Evolutionary conservation across 441 rosid genomes (phyloP).

Genomic region (Rhodomyrtus psidioides): DNA sequence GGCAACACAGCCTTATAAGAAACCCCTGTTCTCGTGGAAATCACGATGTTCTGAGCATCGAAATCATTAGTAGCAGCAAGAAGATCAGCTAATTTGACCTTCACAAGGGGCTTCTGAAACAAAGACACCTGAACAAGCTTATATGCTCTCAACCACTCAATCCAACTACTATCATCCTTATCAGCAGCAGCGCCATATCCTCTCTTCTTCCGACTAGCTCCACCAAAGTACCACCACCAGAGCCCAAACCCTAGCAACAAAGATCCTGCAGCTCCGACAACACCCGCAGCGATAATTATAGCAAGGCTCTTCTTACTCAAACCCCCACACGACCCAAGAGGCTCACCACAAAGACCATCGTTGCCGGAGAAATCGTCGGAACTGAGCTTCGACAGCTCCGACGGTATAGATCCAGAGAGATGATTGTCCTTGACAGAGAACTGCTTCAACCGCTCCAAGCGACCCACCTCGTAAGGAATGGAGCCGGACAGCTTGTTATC

Average conservation of each 20-base stretch:
- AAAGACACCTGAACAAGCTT: slow-evolving; percentile 57
- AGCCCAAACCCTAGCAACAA: slow-evolving; percentile 33
- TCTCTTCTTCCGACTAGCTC: slow-evolving; percentile 22
- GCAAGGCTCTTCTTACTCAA: slow-evolving; percentile 38
- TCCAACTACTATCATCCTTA: slow-evolving; percentile 48
- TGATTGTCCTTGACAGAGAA: slow-evolving; percentile 42
- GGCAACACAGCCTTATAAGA: slow-evolving; percentile 42
- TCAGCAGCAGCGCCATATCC: slow-evolving; percentile 26
- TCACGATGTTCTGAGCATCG: slow-evolving; percentile 23
- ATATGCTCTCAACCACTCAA: slow-evolving; percentile 43
- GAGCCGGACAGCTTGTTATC: slow-evolving; percentile 42
- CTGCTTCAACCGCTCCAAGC: slow-evolving; percentile 36
- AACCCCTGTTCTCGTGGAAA: slow-evolving; percentile 46
- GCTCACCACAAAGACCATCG: slow-evolving; percentile 43
- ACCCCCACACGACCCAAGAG: slow-evolving; percentile 39
- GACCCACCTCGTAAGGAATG: slow-evolving; percentile 41
- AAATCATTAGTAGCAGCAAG: slow-evolving; percentile 43
- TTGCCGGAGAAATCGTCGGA: slow-evolving; percentile 35
- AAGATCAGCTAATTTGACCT: slow-evolving; percentile 47
- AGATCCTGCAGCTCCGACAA: slow-evolving; percentile 43
- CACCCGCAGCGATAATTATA: slow-evolving; percentile 44
- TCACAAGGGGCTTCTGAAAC: slow-evolving; percentile 62
- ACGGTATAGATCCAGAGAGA: slow-evolving; percentile 49
- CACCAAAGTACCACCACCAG: slow-evolving; percentile 55
- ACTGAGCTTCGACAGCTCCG: slow-evolving; percentile 32